Conservation (phyloP, 768 basidiomycete species). For the Boletellus emodensis region DNA sequence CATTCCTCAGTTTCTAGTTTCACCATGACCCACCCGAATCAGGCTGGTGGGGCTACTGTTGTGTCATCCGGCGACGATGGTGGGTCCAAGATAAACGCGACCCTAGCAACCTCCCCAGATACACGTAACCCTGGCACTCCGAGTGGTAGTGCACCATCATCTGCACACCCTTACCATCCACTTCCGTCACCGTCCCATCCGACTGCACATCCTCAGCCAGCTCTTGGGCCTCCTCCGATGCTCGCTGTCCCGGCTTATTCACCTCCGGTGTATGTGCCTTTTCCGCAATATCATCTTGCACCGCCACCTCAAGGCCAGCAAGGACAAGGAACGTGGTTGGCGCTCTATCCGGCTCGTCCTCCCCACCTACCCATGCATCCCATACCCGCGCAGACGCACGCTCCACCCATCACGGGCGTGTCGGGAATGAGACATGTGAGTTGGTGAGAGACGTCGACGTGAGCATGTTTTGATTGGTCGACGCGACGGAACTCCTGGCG, state of each 20-base stretch:
- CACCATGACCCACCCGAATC: background rate
- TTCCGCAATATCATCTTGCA: constrained; percentile 16
- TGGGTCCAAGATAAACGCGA: constrained; percentile 7
- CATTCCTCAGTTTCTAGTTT: background rate
- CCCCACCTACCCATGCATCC: constrained; percentile 16
- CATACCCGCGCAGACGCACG: constrained; percentile 9
- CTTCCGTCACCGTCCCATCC: constrained; percentile 14
- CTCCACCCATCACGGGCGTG: constrained; percentile 17
- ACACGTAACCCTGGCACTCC: background rate
- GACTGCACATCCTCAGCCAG: constrained; percentile 3
- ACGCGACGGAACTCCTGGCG: background rate
- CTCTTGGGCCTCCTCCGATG: constrained; percentile 14
- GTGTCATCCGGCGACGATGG: background rate
- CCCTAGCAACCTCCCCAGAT: constrained; percentile 1
- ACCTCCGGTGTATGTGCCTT: constrained; percentile 21
- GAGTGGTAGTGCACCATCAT: constrained; percentile 2
- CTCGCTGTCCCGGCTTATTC: constrained; percentile 17
- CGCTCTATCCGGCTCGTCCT: constrained; percentile 19
- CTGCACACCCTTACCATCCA: constrained; percentile 1
- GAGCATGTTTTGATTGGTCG: background rate
- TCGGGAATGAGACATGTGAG: constrained; percentile 26
- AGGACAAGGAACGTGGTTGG: constrained; percentile 22
- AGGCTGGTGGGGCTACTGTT: background rate
- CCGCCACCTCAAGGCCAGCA: constrained; percentile 12
- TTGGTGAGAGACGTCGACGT: constrained; percentile 16